These are phyloP conservation scores for Bullera alba DNA, from an alignment of 768 basidiomycete genomes.

Conservation along the genomic window DNA sequence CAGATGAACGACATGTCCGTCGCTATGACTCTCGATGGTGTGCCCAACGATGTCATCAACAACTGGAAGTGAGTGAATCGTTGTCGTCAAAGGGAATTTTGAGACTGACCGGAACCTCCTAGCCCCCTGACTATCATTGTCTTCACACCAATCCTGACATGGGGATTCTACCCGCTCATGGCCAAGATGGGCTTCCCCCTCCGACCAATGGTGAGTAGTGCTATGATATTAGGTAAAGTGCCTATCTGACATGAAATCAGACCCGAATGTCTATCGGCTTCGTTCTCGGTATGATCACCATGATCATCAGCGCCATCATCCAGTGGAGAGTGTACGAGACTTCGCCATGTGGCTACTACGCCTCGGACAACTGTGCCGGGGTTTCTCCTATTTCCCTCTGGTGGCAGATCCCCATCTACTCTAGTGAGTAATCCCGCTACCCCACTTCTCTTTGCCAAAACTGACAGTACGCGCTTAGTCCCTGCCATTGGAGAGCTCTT, in stretches of 20 bases:
- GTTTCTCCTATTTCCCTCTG: constrained; percentile 31
- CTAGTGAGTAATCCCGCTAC: constrained; percentile 25
- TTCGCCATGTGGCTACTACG: constrained; percentile 40
- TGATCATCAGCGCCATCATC: constrained; percentile 39
- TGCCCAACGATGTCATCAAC: constrained; percentile 38
- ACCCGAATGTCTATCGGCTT: constrained; percentile 20
- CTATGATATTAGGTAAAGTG: too few species aligned
- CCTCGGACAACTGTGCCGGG: constrained; percentile 24
- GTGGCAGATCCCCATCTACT: constrained; percentile 41
- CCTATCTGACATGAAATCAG: too few species aligned
- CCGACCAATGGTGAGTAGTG: constrained; percentile 17
- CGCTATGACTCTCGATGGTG: constrained; percentile 37
- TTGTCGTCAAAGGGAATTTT: too few species aligned
- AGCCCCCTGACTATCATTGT: constrained; percentile 39
- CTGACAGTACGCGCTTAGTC: constrained; percentile 15
- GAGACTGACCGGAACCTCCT: too few species aligned
- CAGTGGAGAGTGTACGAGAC: constrained; percentile 43
- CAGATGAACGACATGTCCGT: constrained; percentile 35
- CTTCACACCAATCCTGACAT: constrained; percentile 38
- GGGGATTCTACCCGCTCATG: constrained; percentile 35
- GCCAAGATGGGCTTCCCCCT: constrained; percentile 22
- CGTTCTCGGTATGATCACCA: constrained; percentile 15
- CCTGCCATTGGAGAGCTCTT: constrained; percentile 44
- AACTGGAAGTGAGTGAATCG: too few species aligned
- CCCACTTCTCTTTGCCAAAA: constrained; percentile 42